phyloP scores from a whole-genome alignment of 352 stramenopile species.

The Phytophthora pseudosyringae region DNA sequence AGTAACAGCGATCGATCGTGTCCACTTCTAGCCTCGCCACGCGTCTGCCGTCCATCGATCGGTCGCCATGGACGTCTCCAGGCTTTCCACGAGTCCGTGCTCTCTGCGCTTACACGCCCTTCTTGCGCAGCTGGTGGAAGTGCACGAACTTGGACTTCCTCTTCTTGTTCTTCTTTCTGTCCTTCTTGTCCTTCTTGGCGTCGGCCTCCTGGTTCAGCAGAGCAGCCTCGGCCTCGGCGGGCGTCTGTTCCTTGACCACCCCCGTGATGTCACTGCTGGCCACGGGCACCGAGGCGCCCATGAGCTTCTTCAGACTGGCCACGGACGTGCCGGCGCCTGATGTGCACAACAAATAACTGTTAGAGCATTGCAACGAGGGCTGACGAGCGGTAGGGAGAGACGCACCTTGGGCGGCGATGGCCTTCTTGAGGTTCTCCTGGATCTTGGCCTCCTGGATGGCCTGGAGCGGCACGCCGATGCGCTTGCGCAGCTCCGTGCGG shows the following conservation, averaged over 20 bases:
- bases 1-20: constrained; percentile 37
- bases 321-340: constrained; percentile 59
- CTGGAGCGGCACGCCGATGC: constrained; percentile 80
- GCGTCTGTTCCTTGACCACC: constrained; percentile 38
- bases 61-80: constrained; percentile 26
- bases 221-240: constrained; percentile 51
- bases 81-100: constrained; percentile 9
- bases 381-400: not conserved
- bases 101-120: constrained; percentile 67
- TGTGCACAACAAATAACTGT: constrained; percentile 12
- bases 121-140: constrained; percentile 89
- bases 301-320: constrained; percentile 74
- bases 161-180: constrained; percentile 64
- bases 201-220: constrained; percentile 59
- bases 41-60: constrained; percentile 9
- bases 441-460: constrained; percentile 77
- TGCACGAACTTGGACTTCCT: constrained; percentile 87
- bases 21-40: constrained; percentile 6
- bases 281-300: constrained; percentile 60
- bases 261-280: constrained; percentile 52
- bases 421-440: constrained; percentile 87
- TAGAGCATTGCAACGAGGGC: constrained; percentile 2
- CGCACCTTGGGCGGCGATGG: constrained; percentile 70
- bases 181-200: constrained; percentile 66
- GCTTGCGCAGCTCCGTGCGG: constrained; percentile 85